Base-by-base conservation (phyloP, 768 basidiomycete genomes). In the Tricholoma matsutake region DNA sequence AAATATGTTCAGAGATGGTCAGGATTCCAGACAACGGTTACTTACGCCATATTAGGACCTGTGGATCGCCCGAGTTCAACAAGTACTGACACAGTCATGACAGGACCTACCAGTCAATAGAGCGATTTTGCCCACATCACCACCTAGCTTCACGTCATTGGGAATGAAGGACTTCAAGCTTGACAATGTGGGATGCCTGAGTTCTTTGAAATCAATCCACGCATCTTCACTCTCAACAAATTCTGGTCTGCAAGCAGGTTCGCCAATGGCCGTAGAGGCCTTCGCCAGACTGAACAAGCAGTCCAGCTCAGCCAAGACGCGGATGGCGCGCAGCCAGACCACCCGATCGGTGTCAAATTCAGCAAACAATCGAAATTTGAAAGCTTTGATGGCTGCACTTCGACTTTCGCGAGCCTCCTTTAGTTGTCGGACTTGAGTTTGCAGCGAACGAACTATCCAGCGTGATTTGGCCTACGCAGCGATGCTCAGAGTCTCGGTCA, bases 381-480 rank as follows among this genome's bases (percentile, higher is more conserved):
- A 99, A 9, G 85, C 82, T 71, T 90, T 94, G 75, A 94, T 86
- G 6, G 87, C 86, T 2, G 84, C 82, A 61, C 81, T 91, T 41
- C 90, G 87, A 59, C 86, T 93, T 75, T 99, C 97, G 43, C 93
- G 86, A 3, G 94, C 95, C 75, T 99, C 97, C 74, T 98, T 98
- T 32, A 97, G 80, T 59, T 85, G 76, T 18, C 93, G 87, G 56
- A 98, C 84, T 31, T 86, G 86, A 4, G 81, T 67, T 60, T 86
- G 84, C 2, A 94, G 81, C 25, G 89, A 80, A 1, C 88, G 88
- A 5, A 94, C 88, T 5, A 86, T 77, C 79, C 88, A 99, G 20
- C 97, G 89, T 13, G 79, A 81, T 65, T 83, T 83, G 28, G 85
- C 83, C 91, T 96, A 68, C 6, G 18, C 18, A 29, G 18, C 6